Base-by-base conservation (phyloP, 148 eudicot species). In the Arctostaphylos glauca region DNA sequence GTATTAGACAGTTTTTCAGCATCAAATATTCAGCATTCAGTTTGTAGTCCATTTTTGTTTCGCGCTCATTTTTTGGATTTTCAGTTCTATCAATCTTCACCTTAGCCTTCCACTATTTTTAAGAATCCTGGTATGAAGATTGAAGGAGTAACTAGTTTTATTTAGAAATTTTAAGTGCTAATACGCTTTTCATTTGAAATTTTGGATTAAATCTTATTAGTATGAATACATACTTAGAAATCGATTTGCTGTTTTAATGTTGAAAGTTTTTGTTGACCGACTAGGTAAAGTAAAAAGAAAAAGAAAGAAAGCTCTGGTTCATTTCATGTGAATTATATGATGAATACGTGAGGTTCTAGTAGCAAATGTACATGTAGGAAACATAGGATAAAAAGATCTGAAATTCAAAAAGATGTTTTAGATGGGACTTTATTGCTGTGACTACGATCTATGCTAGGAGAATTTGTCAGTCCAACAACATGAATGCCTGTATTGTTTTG, bases 351-450 rank as follows among this genome's bases (percentile, higher is more conserved):
- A 23, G 7, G 47, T 48, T 46, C 21, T 50, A 54, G 16, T 18
- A 21, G 46, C 44, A 66, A 80, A 13, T 41, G 50, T 80, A 8
- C 8, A 67, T 70, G 47, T 66, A 66, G 71, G 16, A 66, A 66
- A 66, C 71, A 66, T 23, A 62, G 38, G 41, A 49, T n/a, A 80
- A 44, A 48, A 21, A 60, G 54, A 48, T 80, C 21, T 66, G 58
- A 66, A 66, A 15, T 47, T 25, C 81, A 41, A 50, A 21, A 64
- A 80, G 48, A 66, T 41, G 73, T 50, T 79, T 79, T 21, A 64
- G 71, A 64, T 64, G 9, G 41, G 41, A 64, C 4, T 64, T 64
- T 7, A 64, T 64, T 64, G 71, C 71, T 64, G 21, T 64, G 25
- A 64, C 0, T 64, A 41, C 71, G 9, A 21, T 21, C 71, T 21